Base-by-base conservation (phyloP, 2,329 filamentous ascomycete species). In the Chrysoporthe deuterocubensis region DNA sequence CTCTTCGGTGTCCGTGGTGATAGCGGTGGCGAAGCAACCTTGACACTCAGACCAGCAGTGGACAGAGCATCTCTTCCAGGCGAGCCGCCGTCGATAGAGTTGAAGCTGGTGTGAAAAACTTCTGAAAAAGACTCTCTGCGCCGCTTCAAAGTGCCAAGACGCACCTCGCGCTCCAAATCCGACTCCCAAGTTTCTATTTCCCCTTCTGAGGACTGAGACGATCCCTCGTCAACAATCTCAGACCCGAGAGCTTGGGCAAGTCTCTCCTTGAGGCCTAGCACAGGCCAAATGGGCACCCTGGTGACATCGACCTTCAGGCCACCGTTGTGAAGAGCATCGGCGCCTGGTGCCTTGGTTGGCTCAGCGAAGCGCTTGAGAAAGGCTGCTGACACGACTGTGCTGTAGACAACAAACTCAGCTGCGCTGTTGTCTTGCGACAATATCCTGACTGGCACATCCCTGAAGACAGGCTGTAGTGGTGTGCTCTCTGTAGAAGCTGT, bases 201-300 rank as follows among this genome's bases (percentile, higher is more conserved):
- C 1, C 69, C 74, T 50, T 71, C 66, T 34, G 37, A 61, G 6
- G 73, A 69, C 44, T 77, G 75, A 34, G 77, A 77, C 11, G 70
- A 57, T 2, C 71, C 68, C 26, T 79, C 73, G 32, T 85, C 85
- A 4, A 85, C 82, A 14, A 87, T 71, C 3, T 86, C 84, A 21
- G 76, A 74, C 8, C 86, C 85, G 0, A 89, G 76, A 3, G 84
- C 86, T 70, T 81, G 81, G 50, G 84, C 84, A 0, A 89, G 78
- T 6, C 86, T 81, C 73, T 88, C 85, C 68, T 83, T 82, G 7
- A 89, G 79, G 4, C 85, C 86, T 0, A 86, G 73, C 6, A 87
- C 79, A 0, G 86, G 86, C 84, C 84, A 88, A 37, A 84, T 79
- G 0, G 83, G 82, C 1, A 88, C 83, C 8, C 79, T 79, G 1